phyloP scores from a whole-genome alignment of 192 early-diverging fungal genomes.

The Fimicolochytrium jonesii region DNA sequence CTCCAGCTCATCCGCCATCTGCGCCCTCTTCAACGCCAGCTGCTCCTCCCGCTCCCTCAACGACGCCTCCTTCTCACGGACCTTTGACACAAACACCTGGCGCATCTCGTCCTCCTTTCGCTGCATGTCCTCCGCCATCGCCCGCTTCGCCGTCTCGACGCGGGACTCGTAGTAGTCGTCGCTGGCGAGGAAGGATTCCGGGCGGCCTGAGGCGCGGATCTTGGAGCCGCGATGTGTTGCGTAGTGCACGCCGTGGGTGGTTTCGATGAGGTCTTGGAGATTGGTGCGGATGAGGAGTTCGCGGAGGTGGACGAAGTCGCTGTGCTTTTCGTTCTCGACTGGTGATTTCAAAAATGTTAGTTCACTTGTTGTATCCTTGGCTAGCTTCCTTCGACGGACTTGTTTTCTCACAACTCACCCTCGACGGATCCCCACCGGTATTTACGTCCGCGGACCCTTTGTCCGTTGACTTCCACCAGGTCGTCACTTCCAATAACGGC shows the following conservation, averaged over 20 bases:
- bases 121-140: slow-evolving; percentile 66
- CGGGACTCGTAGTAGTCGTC: slow-evolving; percentile 75
- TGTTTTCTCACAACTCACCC: no score
- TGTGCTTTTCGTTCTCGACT: slow-evolving; percentile 95
- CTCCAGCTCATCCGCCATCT: slow-evolving; percentile 54
- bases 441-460: slow-evolving; percentile 83
- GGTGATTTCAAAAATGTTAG: no score
- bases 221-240: slow-evolving; percentile 93
- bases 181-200: slow-evolving; percentile 72
- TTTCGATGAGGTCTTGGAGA: slow-evolving; percentile 95
- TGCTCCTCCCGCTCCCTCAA: slow-evolving; percentile 52
- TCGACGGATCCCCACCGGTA: slow-evolving; percentile 98
- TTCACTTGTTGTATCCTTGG: no score
- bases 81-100: slow-evolving; percentile 53
- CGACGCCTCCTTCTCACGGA: slow-evolving; percentile 57
- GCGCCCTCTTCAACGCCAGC: slow-evolving; percentile 38
- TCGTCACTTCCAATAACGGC: slow-evolving; percentile 92
- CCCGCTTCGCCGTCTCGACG: slow-evolving; percentile 61
- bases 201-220: slow-evolving; percentile 71
- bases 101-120: slow-evolving; percentile 70
- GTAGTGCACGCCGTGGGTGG: slow-evolving; percentile 93
- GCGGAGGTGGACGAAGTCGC: slow-evolving; percentile 92
- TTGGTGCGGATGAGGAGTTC: slow-evolving; percentile 87
- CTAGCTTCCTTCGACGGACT: no score
- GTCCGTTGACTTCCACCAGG: slow-evolving; percentile 75